Evolutionary conservation across 805 yeast species (phyloP).

Genomic region (Candida chauliodis): DNA sequence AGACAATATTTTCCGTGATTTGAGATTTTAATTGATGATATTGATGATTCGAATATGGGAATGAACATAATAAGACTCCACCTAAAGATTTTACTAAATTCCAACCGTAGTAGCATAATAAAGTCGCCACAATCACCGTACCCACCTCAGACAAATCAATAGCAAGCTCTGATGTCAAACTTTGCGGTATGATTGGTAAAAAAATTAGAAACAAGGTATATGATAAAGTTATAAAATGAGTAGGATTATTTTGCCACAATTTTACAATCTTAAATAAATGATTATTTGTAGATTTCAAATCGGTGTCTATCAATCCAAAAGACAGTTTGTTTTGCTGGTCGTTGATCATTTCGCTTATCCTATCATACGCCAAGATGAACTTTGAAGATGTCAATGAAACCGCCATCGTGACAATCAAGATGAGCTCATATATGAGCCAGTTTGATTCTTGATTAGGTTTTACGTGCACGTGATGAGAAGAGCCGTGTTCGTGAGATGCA

Average conservation of each 20-base stretch:
- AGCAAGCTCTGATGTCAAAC: constrained; percentile 23
- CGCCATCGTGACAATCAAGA: constrained; percentile 19
- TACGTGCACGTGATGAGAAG: constrained; percentile 40
- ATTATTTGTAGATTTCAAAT: background rate
- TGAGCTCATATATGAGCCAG: constrained; percentile 29
- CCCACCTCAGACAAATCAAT: constrained; percentile 44
- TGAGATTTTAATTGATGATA: constrained; percentile 32
- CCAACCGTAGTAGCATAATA: constrained; percentile 50
- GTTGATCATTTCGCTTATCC: constrained; percentile 31
- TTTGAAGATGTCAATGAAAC: constrained; percentile 34
- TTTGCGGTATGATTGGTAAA: constrained; percentile 37
- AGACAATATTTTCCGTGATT: constrained; percentile 44
- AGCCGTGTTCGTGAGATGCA: constrained; percentile 19
- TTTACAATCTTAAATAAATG: constrained; percentile 12
- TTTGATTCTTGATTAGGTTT: constrained; percentile 20
- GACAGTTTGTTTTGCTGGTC: constrained; percentile 11
- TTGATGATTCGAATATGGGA: constrained; percentile 44
- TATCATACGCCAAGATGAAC: constrained; percentile 29
- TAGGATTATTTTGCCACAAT: constrained; percentile 35
- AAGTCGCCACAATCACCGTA: constrained; percentile 41
- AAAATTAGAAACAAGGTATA: constrained; percentile 39
- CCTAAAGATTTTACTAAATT: constrained; percentile 49
- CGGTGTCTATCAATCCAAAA: constrained; percentile 12
- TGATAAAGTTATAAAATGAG: constrained; percentile 43
- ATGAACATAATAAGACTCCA: constrained; percentile 49